Conservation (phyloP, 108 stramenopile genomes). For the Nitzschia sp. region DNA sequence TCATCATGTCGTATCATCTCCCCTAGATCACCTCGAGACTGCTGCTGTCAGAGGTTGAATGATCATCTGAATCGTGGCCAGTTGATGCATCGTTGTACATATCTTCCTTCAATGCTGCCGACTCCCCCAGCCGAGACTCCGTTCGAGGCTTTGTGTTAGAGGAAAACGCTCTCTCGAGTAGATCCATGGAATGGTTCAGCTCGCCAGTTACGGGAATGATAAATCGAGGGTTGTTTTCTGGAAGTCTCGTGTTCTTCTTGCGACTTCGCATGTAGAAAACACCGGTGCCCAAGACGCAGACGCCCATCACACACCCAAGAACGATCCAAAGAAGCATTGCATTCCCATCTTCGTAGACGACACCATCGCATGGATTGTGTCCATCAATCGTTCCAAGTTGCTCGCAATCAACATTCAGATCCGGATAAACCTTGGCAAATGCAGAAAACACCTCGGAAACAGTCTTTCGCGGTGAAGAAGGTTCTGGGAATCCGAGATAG, state of each 20-base stretch:
- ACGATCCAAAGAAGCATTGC: conserved; percentile 15
- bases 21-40: neutral
- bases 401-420: conserved; percentile 45
- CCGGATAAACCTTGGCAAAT: conserved; percentile 26
- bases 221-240: conserved; percentile 28
- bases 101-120: neutral
- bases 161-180: conserved; percentile 29
- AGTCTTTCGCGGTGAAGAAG: conserved; percentile 17
- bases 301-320: conserved; percentile 9
- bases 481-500: conserved; percentile 28
- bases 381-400: conserved; percentile 30
- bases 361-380: conserved; percentile 39
- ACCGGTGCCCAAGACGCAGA: neutral
- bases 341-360: neutral
- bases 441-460: conserved; percentile 29
- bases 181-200: conserved; percentile 34
- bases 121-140: neutral
- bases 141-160: neutral
- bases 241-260: neutral
- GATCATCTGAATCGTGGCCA: conserved; percentile 19
- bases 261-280: neutral
- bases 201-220: conserved; percentile 7
- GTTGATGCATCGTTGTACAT: neutral
- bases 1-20: no score
- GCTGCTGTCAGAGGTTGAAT: neutral